Conservation (phyloP, 2,329 filamentous ascomycete species). For the Fusarium subglutinans region DNA sequence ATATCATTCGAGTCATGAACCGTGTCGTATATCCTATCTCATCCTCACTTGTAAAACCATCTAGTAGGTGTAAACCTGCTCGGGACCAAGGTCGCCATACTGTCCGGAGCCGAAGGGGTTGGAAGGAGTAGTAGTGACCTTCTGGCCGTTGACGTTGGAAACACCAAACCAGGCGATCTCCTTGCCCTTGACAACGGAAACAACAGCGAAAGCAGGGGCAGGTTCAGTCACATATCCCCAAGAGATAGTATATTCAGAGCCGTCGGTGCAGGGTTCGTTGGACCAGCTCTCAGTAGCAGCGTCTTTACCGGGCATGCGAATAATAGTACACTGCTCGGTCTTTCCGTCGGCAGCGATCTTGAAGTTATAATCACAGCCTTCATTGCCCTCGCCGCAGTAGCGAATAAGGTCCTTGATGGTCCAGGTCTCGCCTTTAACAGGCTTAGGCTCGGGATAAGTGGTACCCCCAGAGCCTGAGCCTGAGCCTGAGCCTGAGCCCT, state of each 20-base stretch:
- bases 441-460: slow-evolving; percentile 6
- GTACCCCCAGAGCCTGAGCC: background rate
- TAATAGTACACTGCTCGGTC: slow-evolving; percentile 27
- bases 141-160: slow-evolving; percentile 25
- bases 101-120: slow-evolving; percentile 28
- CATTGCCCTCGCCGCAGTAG: slow-evolving; percentile 21
- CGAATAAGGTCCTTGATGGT: slow-evolving; percentile 25
- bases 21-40: background rate
- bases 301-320: slow-evolving; percentile 18
- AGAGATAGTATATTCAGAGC: slow-evolving; percentile 22
- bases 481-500: background rate
- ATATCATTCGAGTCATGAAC: background rate
- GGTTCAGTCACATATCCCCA: slow-evolving; percentile 33
- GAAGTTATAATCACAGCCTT: slow-evolving; percentile 34
- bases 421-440: slow-evolving; percentile 20
- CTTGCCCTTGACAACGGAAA: slow-evolving; percentile 28
- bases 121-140: slow-evolving; percentile 9
- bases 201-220: slow-evolving; percentile 30
- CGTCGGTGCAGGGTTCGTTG: slow-evolving; percentile 18
- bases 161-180: slow-evolving; percentile 37
- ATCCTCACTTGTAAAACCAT: too few species aligned
- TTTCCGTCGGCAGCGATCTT: slow-evolving; percentile 19
- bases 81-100: slow-evolving; percentile 22
- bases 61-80: slow-evolving; percentile 35
- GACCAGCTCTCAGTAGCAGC: slow-evolving; percentile 31